Percentiles rank a stretch among this genome's conserved stretches.
phyloP scores from a whole-genome alignment of 2,329 filamentous ascomycete genomes.

The Nothopassalora personata region DNA sequence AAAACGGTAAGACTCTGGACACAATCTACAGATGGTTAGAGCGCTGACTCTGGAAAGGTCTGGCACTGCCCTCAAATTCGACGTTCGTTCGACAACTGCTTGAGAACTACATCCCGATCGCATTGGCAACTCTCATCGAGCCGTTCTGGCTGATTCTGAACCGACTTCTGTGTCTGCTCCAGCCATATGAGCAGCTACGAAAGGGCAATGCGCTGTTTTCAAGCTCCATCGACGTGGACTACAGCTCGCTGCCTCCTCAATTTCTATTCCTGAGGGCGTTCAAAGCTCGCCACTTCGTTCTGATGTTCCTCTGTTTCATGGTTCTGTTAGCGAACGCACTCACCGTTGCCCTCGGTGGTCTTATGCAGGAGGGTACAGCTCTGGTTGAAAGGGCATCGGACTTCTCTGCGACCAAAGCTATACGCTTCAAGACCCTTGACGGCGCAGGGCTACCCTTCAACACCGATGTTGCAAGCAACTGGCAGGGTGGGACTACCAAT shows the following conservation, averaged over 20 bases:
- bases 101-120: conserved; percentile 50
- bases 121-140: conserved; percentile 52
- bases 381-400: no score
- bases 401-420: no score
- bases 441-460: conserved; percentile 24
- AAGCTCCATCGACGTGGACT: conserved; percentile 43
- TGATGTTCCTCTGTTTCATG: conserved; percentile 46
- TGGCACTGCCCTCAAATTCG: conserved; percentile 35
- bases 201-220: conserved; percentile 33
- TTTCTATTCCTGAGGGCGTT: conserved; percentile 46
- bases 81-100: conserved; percentile 38
- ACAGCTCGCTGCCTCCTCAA: conserved; percentile 53
- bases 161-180: conserved; percentile 48
- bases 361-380: conserved; percentile 50
- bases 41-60: conserved; percentile 23
- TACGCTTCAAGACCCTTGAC: conserved; percentile 29
- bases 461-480: conserved; percentile 21
- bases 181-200: conserved; percentile 50
- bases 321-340: conserved; percentile 51
- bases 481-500: conserved; percentile 21
- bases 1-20: conserved; percentile 1
- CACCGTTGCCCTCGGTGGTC: conserved; percentile 47
- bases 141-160: conserved; percentile 55
- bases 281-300: conserved; percentile 40
- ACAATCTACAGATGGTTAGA: no score